These are phyloP conservation scores for Neonectria neomacrospora DNA, from an alignment of 2,329 filamentous ascomycete genomes.

Conservation along the genomic window DNA sequence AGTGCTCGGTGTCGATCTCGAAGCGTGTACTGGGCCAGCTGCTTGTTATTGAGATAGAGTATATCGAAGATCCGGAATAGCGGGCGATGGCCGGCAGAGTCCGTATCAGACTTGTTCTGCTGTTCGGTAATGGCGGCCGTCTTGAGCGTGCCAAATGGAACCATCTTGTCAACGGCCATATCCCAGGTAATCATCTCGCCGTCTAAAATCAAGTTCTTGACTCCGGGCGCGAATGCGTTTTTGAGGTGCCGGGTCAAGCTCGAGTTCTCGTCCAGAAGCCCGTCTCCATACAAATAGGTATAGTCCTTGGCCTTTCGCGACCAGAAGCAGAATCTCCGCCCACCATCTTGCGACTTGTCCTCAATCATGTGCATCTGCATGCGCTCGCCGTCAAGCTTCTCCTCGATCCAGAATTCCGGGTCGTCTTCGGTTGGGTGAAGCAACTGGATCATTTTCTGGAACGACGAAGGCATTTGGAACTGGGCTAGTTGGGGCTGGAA, in stretches of 20 bases:
- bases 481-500: constrained; percentile 96
- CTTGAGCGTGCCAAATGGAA: constrained; percentile 93
- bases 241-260: constrained; percentile 84
- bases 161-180: constrained; percentile 82
- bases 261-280: constrained; percentile 77
- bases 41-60: constrained; percentile 83
- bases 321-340: constrained; percentile 86
- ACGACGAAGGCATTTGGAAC: constrained; percentile 82
- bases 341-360: constrained; percentile 74
- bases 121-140: constrained; percentile 86
- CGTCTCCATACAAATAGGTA: constrained; percentile 88
- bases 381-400: constrained; percentile 95
- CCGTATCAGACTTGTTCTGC: constrained; percentile 68
- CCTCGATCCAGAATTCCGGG: constrained; percentile 92
- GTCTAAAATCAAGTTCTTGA: constrained; percentile 90
- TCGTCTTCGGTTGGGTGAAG: constrained; percentile 75
- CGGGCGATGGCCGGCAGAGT: constrained; percentile 65
- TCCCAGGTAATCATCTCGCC: constrained; percentile 99
- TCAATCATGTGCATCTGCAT: constrained; percentile 95
- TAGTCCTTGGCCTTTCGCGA: constrained; percentile 97
- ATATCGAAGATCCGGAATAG: constrained; percentile 92
- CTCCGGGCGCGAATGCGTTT: constrained; percentile 78
- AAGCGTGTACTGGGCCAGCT: constrained; percentile 84
- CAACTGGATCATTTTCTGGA: constrained; percentile 80
- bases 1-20: constrained; percentile 83